phyloP scores from a whole-genome alignment of 352 stramenopile genomes.

The Pythium rishiriense region DNA sequence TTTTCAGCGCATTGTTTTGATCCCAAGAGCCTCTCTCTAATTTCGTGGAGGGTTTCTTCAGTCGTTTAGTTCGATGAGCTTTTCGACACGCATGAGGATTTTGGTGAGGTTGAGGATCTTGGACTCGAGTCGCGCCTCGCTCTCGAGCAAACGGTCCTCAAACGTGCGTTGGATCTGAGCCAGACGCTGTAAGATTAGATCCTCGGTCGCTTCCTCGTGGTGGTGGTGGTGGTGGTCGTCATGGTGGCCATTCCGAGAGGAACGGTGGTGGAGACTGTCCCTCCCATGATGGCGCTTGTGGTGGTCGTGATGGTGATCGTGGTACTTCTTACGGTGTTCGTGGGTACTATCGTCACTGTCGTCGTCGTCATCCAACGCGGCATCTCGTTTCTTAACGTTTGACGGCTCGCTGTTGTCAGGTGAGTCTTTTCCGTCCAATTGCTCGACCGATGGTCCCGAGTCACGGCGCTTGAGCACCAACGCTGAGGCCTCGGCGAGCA shows the following conservation, averaged over 20 bases:
- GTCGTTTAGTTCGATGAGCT: slow-evolving; percentile 55
- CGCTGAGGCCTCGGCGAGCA: neutral
- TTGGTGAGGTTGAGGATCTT: slow-evolving; percentile 73
- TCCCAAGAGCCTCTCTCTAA: too few species aligned
- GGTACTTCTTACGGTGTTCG: neutral
- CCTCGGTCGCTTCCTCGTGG: slow-evolving; percentile 31
- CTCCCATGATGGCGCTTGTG: neutral
- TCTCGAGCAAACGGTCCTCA: slow-evolving; percentile 59
- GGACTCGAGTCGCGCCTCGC: slow-evolving; percentile 62
- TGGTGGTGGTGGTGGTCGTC: neutral
- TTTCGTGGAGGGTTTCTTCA: too few species aligned
- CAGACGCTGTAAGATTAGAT: slow-evolving; percentile 49
- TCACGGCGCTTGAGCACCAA: neutral
- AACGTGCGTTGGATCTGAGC: slow-evolving; percentile 58
- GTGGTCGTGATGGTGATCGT: slow-evolving; percentile 3
- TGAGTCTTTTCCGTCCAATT: neutral
- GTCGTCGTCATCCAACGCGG: neutral
- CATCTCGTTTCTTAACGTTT: neutral
- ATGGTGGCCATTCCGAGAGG: too few species aligned
- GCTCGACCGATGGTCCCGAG: neutral
- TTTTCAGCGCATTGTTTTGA: too few species aligned
- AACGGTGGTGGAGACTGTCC: too few species aligned
- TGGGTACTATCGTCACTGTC: neutral
- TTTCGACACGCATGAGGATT: slow-evolving; percentile 64
- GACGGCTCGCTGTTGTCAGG: neutral